Evolutionary conservation across 345 rosid species (phyloP), one percentile per base, ranked within the genome.

Genomic region (Odontarrhena argentea): DNA sequence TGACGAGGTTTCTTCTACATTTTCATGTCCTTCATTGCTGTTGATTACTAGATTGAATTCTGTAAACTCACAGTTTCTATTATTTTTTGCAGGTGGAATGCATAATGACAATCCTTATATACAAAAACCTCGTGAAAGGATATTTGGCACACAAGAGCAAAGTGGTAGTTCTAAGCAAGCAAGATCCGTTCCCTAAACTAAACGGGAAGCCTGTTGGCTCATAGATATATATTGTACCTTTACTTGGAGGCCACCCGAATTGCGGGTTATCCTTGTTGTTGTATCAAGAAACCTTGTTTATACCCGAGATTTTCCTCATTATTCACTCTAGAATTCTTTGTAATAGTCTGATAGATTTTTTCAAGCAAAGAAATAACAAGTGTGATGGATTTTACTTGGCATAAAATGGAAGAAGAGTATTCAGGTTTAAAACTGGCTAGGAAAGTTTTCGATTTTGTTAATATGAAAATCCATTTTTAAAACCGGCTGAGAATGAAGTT

Each of bases 71-170:
- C 38, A 37, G 13, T 59, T 55, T 41, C 43, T 30, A 38, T 9
- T 49, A 34, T 32, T 55, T 50, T 57, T 50, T 68, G 77, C 75
- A 87, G 98, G 96, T 85, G 80, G 99, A 94, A 76, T 91, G 99
- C 60, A 87, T 88, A 62, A 87, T 91, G 81, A 83, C 95, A 63
- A 91, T 88, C 24, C 63, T 88, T 60, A 91, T 94, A 65, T 74
- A 87, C 92, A 94, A 88, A 78, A 91, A 91, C 77, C 93, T 88
- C 5, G 75, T 85, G 66, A 94, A 88, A 68, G 96, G 97, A 3
- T 91, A 88, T 79, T 88, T 88, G 41, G 95, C 97, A 3, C 96
- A 91, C 83, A 94, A 94, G 77, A 94, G 96, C 77, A 88, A 91
- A 76, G 96, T 94, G 55, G 91, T 88, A 34, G 99, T 88, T 26